Evolutionary conservation across 1,284 basidiomycete species (phyloP).

Genomic region (Rhodotorula sp.): DNA sequence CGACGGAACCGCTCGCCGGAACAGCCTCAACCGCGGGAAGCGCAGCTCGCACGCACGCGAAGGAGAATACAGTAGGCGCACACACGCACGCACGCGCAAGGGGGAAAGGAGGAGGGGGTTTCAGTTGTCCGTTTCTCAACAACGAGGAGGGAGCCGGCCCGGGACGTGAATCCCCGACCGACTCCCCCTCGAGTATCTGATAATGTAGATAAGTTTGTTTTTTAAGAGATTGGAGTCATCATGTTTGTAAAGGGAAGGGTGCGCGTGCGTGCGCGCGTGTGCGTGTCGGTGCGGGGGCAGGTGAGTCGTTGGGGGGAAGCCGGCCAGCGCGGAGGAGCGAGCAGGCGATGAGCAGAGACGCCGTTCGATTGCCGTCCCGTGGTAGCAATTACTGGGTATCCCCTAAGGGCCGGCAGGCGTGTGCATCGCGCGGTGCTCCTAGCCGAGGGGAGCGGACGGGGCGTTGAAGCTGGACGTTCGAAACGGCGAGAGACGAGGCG

Average conservation of each 20-base stretch:
- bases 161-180: not conserved
- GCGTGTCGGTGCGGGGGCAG: too few species aligned
- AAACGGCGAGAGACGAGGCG: too few species aligned
- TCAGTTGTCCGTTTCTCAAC: slow-evolving; percentile 8
- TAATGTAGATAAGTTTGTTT: slow-evolving; percentile 20
- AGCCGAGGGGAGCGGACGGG: too few species aligned
- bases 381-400: too few species aligned
- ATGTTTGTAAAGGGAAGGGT: not conserved
- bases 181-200: not conserved
- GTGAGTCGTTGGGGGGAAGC: not conserved
- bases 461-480: too few species aligned
- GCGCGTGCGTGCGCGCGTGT: not conserved
- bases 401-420: too few species aligned
- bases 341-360: not conserved
- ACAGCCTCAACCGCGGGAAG: not conserved
- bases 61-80: not conserved
- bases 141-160: not conserved
- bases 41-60: not conserved
- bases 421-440: too few species aligned
- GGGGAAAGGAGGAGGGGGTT: not conserved
- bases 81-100: not conserved
- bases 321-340: not conserved
- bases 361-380: too few species aligned
- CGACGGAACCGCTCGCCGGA: too few species aligned
- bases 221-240: slow-evolving; percentile 9